phyloP scores from a whole-genome alignment of 176 grass and related monocot species.

The Eragrostis nindensis region DNA sequence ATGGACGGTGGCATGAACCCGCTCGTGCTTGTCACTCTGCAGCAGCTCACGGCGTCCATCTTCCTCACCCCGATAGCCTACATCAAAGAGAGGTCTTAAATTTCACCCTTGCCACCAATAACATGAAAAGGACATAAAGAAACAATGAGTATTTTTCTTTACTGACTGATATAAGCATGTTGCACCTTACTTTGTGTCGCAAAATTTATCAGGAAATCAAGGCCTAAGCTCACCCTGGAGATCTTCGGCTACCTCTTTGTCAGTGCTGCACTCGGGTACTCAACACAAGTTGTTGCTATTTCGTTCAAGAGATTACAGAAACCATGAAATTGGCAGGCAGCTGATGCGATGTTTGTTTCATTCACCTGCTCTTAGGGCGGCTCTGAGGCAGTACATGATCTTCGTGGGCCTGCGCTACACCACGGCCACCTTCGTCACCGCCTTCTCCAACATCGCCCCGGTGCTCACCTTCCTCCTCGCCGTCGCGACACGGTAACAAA shows the following conservation, averaged over 20 bases:
- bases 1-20: slow-evolving; percentile 69
- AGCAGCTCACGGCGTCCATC: slow-evolving; percentile 62
- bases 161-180: too few species aligned
- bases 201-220: slow-evolving; percentile 68
- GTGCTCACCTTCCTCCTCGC: slow-evolving; percentile 88
- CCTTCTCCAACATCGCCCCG: slow-evolving; percentile 85
- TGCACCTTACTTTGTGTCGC: neutral
- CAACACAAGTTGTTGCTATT: neutral
- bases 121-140: neutral
- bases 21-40: slow-evolving; percentile 76
- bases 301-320: too few species aligned
- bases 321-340: neutral
- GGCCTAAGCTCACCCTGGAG: slow-evolving; percentile 80
- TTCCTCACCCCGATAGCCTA: slow-evolving; percentile 79
- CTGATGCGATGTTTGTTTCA: too few species aligned
- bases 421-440: slow-evolving; percentile 82
- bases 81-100: slow-evolving; percentile 61
- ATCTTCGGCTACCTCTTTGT: slow-evolving; percentile 80
- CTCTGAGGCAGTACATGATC: slow-evolving; percentile 89
- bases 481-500: slow-evolving; percentile 49
- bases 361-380: slow-evolving; percentile 52
- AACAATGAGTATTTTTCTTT: too few species aligned
- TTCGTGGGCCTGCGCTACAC: slow-evolving; percentile 76
- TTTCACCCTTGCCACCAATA: too few species aligned
- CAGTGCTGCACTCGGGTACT: slow-evolving; percentile 79